A percentile compares a stretch with the other conserved stretches of the same genome.
Evolutionary conservation across 371 early-diverging fungal species (phyloP).

Genomic region (Vairimorpha apis): DNA sequence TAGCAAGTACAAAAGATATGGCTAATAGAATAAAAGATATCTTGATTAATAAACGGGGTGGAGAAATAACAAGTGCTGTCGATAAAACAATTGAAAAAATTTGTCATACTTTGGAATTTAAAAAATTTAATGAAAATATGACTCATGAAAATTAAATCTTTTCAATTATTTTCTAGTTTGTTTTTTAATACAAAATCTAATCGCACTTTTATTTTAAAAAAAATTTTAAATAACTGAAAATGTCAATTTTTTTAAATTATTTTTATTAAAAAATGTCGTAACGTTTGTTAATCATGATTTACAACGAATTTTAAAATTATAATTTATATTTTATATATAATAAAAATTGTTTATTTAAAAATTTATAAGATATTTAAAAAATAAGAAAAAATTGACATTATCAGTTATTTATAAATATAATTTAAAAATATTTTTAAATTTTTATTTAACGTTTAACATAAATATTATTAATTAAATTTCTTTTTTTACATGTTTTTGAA

Average conservation of each 20-base stretch:
- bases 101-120: background rate
- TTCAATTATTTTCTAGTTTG: background rate
- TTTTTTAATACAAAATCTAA: background rate
- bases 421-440: no score
- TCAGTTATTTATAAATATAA: no score
- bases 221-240: background rate
- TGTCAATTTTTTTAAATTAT: background rate
- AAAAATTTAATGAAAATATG: background rate
- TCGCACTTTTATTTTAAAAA: background rate
- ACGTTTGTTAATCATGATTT: background rate
- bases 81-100: constrained; percentile 16
- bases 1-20: no score
- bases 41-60: background rate
- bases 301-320: background rate
- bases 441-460: no score
- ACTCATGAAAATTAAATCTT: background rate
- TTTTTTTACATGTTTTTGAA: no score
- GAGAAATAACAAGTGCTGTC: constrained; percentile 7
- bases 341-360: no score
- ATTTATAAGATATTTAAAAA: no score
- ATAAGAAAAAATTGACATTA: no score
- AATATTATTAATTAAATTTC: no score
- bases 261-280: background rate
- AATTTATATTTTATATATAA: no score
- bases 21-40: background rate